Conservation (phyloP, 2,329 filamentous ascomycete genomes). For the Cytospora schulzeri region DNA sequence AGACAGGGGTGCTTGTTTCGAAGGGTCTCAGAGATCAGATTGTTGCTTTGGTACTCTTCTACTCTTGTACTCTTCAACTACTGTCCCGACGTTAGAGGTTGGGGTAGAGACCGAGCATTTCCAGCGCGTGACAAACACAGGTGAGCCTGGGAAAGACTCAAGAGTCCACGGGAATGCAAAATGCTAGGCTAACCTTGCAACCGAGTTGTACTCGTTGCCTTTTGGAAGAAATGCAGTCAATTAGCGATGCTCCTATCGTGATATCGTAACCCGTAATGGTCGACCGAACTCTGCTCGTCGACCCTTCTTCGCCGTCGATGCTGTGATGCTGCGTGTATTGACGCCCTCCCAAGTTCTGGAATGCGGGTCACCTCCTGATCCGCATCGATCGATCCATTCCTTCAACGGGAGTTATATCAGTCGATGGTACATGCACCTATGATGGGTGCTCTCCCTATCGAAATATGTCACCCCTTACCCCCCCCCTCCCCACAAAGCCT, state of each 20-base stretch:
- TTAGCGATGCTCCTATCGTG: constrained; percentile 23
- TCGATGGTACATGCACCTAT: background rate
- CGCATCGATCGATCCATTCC: background rate
- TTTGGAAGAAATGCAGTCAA: constrained; percentile 19
- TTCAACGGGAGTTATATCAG: background rate
- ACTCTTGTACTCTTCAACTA: background rate
- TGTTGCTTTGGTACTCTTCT: background rate
- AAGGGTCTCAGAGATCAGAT: background rate
- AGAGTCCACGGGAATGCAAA: no score
- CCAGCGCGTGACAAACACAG: background rate
- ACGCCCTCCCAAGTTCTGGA: background rate
- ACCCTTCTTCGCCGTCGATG: constrained; percentile 3
- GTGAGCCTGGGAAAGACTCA: no score
- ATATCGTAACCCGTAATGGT: constrained; percentile 17
- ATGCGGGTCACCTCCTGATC: background rate
- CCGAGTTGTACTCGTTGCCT: background rate
- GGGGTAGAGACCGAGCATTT: background rate
- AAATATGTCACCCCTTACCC: background rate
- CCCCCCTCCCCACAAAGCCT: background rate
- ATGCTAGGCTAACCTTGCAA: background rate
- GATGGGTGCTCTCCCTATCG: background rate
- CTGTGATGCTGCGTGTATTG: background rate
- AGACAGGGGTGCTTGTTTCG: background rate
- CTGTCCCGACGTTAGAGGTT: background rate
- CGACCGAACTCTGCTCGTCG: constrained; percentile 3